These are phyloP conservation scores for Pythium brassicae DNA, from an alignment of 352 stramenopile genomes.

Conservation along the genomic window DNA sequence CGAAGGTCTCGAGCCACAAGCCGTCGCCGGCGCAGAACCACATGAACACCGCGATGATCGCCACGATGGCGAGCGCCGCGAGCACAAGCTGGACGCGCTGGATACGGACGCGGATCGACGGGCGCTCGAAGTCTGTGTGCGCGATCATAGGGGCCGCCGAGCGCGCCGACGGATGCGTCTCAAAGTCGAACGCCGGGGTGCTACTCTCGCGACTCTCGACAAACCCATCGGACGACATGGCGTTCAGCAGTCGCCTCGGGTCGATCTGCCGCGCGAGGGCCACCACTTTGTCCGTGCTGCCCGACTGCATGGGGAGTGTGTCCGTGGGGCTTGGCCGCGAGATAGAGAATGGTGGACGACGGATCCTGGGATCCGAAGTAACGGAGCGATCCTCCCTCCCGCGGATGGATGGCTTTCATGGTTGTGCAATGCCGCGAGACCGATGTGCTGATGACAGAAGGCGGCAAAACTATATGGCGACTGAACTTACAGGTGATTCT, in stretches of 20 bases:
- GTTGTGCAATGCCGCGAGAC: no score
- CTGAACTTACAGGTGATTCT: no score
- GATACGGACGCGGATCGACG: not conserved
- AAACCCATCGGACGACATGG: not conserved
- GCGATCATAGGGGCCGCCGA: not conserved
- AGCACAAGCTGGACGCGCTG: not conserved
- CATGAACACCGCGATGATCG: not conserved
- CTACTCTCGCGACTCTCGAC: not conserved
- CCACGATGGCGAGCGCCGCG: not conserved
- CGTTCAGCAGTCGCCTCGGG: not conserved
- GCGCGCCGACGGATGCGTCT: not conserved
- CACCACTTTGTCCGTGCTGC: no score
- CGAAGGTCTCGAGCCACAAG: constrained; percentile 1
- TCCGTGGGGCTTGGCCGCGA: no score
- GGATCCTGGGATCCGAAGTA: no score
- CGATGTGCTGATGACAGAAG: no score
- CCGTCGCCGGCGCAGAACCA: constrained; percentile 1
- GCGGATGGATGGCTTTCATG: no score
- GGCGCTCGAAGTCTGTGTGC: not conserved
- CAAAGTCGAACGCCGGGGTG: not conserved
- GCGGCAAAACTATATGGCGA: no score
- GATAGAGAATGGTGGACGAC: no score
- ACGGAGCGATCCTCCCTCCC: no score
- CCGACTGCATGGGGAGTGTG: no score
- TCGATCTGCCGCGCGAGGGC: no score